A percentile compares a stretch with the other conserved stretches of the same genome.
These are phyloP conservation scores for Fraxinus anomala DNA, from an alignment of 257 asterid species.

Conservation along the genomic window DNA sequence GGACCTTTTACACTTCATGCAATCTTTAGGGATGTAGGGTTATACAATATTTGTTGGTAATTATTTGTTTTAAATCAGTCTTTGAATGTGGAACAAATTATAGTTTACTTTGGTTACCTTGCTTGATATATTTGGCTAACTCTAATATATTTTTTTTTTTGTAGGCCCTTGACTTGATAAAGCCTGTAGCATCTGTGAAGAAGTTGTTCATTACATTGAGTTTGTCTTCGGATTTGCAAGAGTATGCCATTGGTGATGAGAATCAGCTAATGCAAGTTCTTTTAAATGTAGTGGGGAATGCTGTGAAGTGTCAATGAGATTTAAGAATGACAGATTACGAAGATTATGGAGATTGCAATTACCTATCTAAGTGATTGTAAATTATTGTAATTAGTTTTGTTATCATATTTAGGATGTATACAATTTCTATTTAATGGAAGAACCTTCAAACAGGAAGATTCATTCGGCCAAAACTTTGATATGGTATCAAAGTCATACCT, in stretches of 20 bases:
- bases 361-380: too few relatives aligned
- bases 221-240: constrained; percentile 78
- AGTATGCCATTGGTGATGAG: constrained; percentile 82
- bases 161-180: constrained; percentile 73
- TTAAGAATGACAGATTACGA: too few relatives aligned
- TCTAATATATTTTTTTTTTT: too few relatives aligned
- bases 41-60: not conserved
- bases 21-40: constrained; percentile 77
- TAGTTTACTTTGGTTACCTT: not conserved
- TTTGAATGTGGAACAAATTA: not conserved
- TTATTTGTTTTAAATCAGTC: constrained; percentile 9
- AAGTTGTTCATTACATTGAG: constrained; percentile 60
- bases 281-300: constrained; percentile 84
- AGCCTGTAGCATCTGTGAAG: constrained; percentile 88
- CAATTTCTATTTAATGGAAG: too few relatives aligned
- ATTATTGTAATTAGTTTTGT: too few relatives aligned
- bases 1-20: constrained; percentile 74
- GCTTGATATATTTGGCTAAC: constrained; percentile 30
- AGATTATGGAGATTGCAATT: too few relatives aligned
- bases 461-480: too few relatives aligned
- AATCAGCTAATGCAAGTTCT: constrained; percentile 86
- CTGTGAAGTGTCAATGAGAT: constrained; percentile 28
- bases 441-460: too few relatives aligned
- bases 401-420: too few relatives aligned
- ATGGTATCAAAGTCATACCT: too few relatives aligned